These are phyloP conservation scores for Pyrenophora teres DNA, from an alignment of 2,329 filamentous ascomycete genomes.

Conservation along the genomic window DNA sequence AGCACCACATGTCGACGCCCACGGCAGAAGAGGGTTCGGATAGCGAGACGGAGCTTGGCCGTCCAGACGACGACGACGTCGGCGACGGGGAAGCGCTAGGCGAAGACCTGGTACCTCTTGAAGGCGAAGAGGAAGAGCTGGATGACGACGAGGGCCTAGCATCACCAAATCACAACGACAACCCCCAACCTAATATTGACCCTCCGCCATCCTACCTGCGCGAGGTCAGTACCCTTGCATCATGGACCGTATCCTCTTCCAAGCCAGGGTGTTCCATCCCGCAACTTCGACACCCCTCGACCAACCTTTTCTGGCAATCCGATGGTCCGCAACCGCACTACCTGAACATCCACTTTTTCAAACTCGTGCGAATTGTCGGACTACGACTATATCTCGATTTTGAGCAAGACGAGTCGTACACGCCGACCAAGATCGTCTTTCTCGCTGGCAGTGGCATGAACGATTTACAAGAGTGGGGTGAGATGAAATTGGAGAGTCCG, in stretches of 20 bases:
- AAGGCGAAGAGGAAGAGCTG: slow-evolving; percentile 55
- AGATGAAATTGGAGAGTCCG: slow-evolving; percentile 77
- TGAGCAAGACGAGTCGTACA: slow-evolving; percentile 92
- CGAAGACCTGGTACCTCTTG: slow-evolving; percentile 31
- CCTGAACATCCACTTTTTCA: slow-evolving; percentile 84
- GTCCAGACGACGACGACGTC: slow-evolving; percentile 18
- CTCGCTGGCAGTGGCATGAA: slow-evolving; percentile 89
- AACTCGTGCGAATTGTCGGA: slow-evolving; percentile 76
- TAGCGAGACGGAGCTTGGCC: slow-evolving; percentile 32
- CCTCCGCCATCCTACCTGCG: slow-evolving; percentile 62
- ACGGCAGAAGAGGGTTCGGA: slow-evolving; percentile 29
- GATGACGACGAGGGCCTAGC: slow-evolving; percentile 27
- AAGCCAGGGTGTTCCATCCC: slow-evolving; percentile 81
- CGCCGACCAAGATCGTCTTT: slow-evolving; percentile 88
- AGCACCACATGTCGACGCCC: slow-evolving; percentile 22
- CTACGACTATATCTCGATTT: slow-evolving; percentile 90
- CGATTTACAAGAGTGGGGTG: slow-evolving; percentile 85
- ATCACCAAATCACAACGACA: slow-evolving; percentile 21
- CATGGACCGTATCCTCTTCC: slow-evolving; percentile 79
- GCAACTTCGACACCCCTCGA: slow-evolving; percentile 74
- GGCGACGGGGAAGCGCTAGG: slow-evolving; percentile 23
- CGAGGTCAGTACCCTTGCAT: slow-evolving; percentile 82
- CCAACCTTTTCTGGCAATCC: slow-evolving; percentile 80
- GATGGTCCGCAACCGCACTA: slow-evolving; percentile 84
- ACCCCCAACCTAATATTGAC: slow-evolving; percentile 23